Evolutionary conservation across 2,329 filamentous ascomycete genomes (phyloP).

Genomic region (Gaeumannomyces tritici): DNA sequence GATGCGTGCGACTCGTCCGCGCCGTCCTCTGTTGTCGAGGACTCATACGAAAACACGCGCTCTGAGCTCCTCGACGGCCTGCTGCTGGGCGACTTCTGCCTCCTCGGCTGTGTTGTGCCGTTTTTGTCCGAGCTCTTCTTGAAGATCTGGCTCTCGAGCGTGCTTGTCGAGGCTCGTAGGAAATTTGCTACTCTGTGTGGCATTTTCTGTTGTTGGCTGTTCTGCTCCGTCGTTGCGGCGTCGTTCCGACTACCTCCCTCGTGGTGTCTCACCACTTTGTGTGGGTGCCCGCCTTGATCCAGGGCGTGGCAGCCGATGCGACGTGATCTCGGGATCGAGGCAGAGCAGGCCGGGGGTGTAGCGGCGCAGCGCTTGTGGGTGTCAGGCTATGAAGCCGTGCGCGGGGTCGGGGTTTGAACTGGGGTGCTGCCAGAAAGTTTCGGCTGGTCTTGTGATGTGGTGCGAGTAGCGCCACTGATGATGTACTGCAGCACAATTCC

Average conservation of each 20-base stretch:
- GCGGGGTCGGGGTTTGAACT: not conserved
- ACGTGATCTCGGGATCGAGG: not conserved
- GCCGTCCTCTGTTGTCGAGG: conserved; percentile 24
- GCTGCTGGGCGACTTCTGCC: conserved; percentile 20
- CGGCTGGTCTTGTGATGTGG: not conserved
- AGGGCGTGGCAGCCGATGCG: not conserved
- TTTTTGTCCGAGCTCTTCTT: conserved; percentile 24
- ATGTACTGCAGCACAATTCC: not conserved
- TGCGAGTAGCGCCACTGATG: not conserved
- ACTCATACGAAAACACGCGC: conserved; percentile 24
- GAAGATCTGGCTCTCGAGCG: conserved; percentile 36
- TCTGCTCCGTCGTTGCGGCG: not conserved
- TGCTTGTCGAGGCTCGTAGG: conserved; percentile 41
- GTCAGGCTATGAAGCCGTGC: not conserved
- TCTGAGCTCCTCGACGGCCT: conserved; percentile 19
- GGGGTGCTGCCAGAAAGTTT: not conserved
- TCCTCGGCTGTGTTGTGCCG: conserved; percentile 12
- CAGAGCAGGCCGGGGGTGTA: not conserved
- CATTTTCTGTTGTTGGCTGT: conserved; percentile 25
- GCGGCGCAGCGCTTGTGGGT: not conserved
- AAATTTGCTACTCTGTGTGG: conserved; percentile 49
- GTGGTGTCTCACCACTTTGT: not conserved
- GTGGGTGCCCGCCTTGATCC: too few relatives aligned
- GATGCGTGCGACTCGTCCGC: conserved; percentile 13
- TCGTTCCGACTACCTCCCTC: not conserved